Conservation (phyloP, 805 yeast genomes). For the Starmerella sirachaensis region DNA sequence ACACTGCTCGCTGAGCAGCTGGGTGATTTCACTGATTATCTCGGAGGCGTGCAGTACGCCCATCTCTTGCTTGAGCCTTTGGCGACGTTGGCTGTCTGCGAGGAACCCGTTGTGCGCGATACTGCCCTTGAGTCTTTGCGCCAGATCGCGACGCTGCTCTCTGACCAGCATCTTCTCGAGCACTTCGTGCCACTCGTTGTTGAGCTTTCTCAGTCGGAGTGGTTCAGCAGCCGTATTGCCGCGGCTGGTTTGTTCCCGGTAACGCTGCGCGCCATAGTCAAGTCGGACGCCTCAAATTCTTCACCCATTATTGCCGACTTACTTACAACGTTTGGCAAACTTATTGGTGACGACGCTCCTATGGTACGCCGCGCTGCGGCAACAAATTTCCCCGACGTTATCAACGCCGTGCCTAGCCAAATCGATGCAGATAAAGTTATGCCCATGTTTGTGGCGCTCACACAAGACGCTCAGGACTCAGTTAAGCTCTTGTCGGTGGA, state of each 20-base stretch:
- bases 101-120: slow-evolving; percentile 93
- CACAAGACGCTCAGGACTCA: slow-evolving; percentile 84
- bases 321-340: slow-evolving; percentile 52
- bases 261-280: slow-evolving; percentile 33
- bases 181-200: slow-evolving; percentile 67
- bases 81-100: slow-evolving; percentile 78
- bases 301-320: slow-evolving; percentile 34
- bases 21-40: slow-evolving; percentile 73
- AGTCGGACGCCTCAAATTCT: neutral
- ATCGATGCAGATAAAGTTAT: slow-evolving; percentile 47
- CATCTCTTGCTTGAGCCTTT: slow-evolving; percentile 49
- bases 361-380: slow-evolving; percentile 97
- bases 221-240: slow-evolving; percentile 90
- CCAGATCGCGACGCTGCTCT: slow-evolving; percentile 50
- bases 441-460: slow-evolving; percentile 68
- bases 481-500: slow-evolving; percentile 86
- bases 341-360: slow-evolving; percentile 85
- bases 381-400: slow-evolving; percentile 60
- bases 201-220: slow-evolving; percentile 70
- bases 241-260: slow-evolving; percentile 78
- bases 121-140: slow-evolving; percentile 82
- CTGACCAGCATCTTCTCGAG: slow-evolving; percentile 46
- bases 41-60: slow-evolving; percentile 70
- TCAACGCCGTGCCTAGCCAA: slow-evolving; percentile 38
- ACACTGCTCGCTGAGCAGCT: slow-evolving; percentile 85